Evolutionary conservation across 257 asterid genomes (phyloP).

Genomic region (Eucommia ulmoides): DNA sequence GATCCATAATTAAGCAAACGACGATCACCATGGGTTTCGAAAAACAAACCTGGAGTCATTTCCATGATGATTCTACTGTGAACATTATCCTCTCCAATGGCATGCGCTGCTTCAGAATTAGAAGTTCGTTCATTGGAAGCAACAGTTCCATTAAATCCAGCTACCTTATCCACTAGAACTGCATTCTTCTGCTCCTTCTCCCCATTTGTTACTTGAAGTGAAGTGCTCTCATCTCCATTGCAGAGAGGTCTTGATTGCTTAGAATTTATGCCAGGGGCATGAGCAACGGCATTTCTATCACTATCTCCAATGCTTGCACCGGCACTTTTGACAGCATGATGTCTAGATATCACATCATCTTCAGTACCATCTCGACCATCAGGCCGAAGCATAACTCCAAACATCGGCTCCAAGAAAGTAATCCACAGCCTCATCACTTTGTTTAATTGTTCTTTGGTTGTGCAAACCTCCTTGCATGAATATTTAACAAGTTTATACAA

Average conservation of each 20-base stretch:
- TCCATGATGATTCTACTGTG: slow-evolving; percentile 32
- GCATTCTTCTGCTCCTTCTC: neutral
- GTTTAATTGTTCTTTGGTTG: slow-evolving; percentile 75
- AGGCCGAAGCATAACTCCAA: slow-evolving; percentile 55
- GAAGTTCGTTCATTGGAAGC: slow-evolving; percentile 37
- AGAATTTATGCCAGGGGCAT: slow-evolving; percentile 27
- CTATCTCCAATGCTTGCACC: slow-evolving; percentile 34
- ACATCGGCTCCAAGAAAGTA: slow-evolving; percentile 70
- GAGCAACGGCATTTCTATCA: slow-evolving; percentile 47
- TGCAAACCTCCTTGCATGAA: slow-evolving; percentile 91
- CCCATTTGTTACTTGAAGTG: slow-evolving; percentile 31
- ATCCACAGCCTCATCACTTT: slow-evolving; percentile 86
- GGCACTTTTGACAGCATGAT: slow-evolving; percentile 19
- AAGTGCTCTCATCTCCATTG: slow-evolving; percentile 44
- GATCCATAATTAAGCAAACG: neutral
- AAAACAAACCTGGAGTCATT: slow-evolving; percentile 17
- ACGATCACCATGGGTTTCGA: neutral
- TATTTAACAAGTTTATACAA: slow-evolving; percentile 67
- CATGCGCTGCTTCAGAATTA: slow-evolving; percentile 25
- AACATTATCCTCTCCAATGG: slow-evolving; percentile 29
- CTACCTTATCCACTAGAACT: neutral
- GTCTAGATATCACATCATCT: slow-evolving; percentile 37
- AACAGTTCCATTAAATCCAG: slow-evolving; percentile 7
- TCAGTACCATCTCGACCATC: slow-evolving; percentile 34
- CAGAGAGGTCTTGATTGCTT: slow-evolving; percentile 39